Evolutionary conservation across 2,329 filamentous ascomycete species (phyloP), one percentile per base, ranked within the genome.

Genomic region (Thermoascus crustaceus): DNA sequence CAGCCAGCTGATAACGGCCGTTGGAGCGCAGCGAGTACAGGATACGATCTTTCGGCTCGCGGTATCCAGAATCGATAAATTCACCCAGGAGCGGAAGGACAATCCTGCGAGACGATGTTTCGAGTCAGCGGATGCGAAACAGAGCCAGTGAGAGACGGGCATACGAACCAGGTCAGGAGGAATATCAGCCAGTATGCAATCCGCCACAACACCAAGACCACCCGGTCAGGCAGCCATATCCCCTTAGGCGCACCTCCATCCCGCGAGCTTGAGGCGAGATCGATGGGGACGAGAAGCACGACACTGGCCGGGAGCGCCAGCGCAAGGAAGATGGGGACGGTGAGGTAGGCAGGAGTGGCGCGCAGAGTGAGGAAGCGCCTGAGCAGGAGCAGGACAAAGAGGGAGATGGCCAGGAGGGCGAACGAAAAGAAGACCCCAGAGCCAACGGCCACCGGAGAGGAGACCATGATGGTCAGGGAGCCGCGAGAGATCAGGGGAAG

Each of bases 161-260:
- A 30, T 27, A 48, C 71, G 33, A 68, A 89, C 91, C 91, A 98
- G 37, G 89, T 96, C 53, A 98, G 66, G 33, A 80, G 78, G 64
- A 98, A 98, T 0, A 89, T 96, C 37, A 98, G 71, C 91, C 91
- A 98, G 65, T 98, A 98, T 13, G 83, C 82, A 45, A 98, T 89
- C 55, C 89, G 77, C 91, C 91, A 98, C 39, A 82, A 82, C 16
- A 95, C 85, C 52, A 93, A 69, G 32, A 95, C 70, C 18, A 88
- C 74, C 32, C 79, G 69, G 46, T 82, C 72, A 4, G 85, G 82
- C 21, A 98, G 73, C 85, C 88, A 95, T 53, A 98, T 84, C 21
- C 88, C 91, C 48, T 81, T 76, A 10, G 76, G 73, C 10, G 75
- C 78, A 60, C 83, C 81, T 41, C 83, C 79, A 33, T 79, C 78